Evolutionary conservation across 2,329 filamentous ascomycete genomes (phyloP).

Genomic region (Monilinia laxa): DNA sequence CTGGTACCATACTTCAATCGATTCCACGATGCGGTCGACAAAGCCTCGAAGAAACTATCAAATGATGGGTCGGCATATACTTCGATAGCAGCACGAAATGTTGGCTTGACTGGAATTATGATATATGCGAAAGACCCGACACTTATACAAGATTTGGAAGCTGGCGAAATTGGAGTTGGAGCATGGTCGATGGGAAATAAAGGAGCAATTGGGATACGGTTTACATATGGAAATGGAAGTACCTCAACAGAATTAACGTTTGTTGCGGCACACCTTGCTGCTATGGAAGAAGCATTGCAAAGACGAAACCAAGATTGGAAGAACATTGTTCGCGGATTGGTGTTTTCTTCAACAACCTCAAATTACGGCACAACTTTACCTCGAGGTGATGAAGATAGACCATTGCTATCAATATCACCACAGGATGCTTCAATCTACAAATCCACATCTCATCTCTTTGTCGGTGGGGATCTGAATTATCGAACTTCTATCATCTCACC

Average conservation of each 20-base stretch:
- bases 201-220: constrained; percentile 77
- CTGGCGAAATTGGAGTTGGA: constrained; percentile 82
- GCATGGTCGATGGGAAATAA: constrained; percentile 92
- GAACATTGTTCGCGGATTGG: constrained; percentile 73
- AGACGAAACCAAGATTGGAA: constrained; percentile 87
- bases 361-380: constrained; percentile 28
- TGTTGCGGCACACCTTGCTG: constrained; percentile 82
- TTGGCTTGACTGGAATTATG: constrained; percentile 88
- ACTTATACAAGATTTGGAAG: constrained; percentile 64
- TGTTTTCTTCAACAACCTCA: constrained; percentile 59
- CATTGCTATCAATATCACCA: constrained; percentile 45
- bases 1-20: constrained; percentile 72
- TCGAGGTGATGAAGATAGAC: constrained; percentile 41
- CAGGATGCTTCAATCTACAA: constrained; percentile 66
- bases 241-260: constrained; percentile 71
- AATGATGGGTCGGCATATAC: constrained; percentile 54
- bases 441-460: constrained; percentile 73
- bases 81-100: constrained; percentile 68
- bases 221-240: constrained; percentile 53
- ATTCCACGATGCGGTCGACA: constrained; percentile 69
- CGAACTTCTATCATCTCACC: constrained; percentile 72
- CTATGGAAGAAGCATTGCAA: constrained; percentile 76
- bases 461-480: constrained; percentile 94
- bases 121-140: constrained; percentile 70
- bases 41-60: constrained; percentile 53